Conservation (phyloP, 768 basidiomycete genomes). For the Clathrus columnatus region DNA sequence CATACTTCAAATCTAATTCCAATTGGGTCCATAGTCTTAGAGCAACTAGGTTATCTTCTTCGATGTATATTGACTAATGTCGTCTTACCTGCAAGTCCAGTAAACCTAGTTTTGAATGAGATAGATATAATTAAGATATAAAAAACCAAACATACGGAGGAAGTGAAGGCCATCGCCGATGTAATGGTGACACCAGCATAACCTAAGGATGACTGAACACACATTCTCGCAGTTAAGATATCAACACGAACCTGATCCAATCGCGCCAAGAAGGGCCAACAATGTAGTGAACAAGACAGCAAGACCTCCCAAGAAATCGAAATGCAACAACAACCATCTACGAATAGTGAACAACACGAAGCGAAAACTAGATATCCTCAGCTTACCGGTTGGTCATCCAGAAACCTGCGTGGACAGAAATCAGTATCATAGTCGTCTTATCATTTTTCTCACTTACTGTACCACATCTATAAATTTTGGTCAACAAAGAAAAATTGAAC, state of each 20-base stretch:
- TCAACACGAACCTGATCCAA: slow-evolving; percentile 40
- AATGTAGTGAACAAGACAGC: slow-evolving; percentile 69
- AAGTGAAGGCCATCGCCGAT: slow-evolving; percentile 57
- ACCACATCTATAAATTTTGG: slow-evolving; percentile 54
- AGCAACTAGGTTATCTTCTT: not conserved
- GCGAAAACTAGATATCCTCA: not conserved
- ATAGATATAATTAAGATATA: not conserved
- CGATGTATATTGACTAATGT: not conserved
- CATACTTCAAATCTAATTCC: slow-evolving; percentile 69
- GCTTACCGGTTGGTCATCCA: slow-evolving; percentile 74
- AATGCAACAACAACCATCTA: slow-evolving; percentile 69
- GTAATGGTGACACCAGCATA: slow-evolving; percentile 55
- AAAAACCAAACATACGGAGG: slow-evolving; percentile 20
- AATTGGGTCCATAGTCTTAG: slow-evolving; percentile 38
- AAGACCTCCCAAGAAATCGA: slow-evolving; percentile 67
- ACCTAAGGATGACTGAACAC: slow-evolving; percentile 10
- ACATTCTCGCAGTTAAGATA: slow-evolving; percentile 40
- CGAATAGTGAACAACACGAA: not conserved
- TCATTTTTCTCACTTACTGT: slow-evolving; percentile 21
- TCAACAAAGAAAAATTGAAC: not conserved
- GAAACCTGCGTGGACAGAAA: slow-evolving; percentile 30
- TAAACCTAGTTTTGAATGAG: slow-evolving; percentile 23
- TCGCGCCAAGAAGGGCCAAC: slow-evolving; percentile 53
- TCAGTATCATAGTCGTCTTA: not conserved
- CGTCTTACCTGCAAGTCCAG: slow-evolving; percentile 35